These are phyloP conservation scores for Rhodotorula toruloides DNA, from an alignment of 768 basidiomycete genomes.

Conservation along the genomic window DNA sequence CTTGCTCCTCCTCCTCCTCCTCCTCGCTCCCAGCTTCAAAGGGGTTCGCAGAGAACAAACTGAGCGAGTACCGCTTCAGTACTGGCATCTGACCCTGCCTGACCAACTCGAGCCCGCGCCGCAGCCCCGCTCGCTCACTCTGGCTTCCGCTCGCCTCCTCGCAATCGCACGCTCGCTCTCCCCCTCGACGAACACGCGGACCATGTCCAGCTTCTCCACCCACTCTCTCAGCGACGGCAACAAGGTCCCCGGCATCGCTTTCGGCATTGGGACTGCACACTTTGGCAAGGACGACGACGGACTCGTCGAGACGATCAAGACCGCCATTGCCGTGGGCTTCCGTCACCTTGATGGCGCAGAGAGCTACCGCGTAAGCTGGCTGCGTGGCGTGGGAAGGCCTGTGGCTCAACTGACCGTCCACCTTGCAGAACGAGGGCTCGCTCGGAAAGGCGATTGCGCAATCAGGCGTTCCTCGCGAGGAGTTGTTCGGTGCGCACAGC, in stretches of 20 bases:
- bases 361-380: conserved; percentile 38
- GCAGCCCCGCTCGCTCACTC: neutral
- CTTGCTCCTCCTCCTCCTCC: too few relatives aligned
- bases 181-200: neutral
- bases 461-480: conserved; percentile 41
- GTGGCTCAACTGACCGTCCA: neutral
- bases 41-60: too few relatives aligned
- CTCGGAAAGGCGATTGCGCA: conserved; percentile 44
- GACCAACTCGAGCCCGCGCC: neutral
- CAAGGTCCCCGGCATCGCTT: conserved; percentile 6
- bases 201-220: conserved; percentile 15
- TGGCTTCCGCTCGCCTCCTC: neutral
- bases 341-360: conserved; percentile 43
- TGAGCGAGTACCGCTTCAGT: neutral
- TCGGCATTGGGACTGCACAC: conserved; percentile 13
- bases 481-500: conserved; percentile 49
- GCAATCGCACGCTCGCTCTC: neutral
- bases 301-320: conserved; percentile 17
- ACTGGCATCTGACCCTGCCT: neutral
- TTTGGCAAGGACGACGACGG: neutral
- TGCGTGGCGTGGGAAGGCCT: too few relatives aligned
- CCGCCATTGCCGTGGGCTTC: conserved; percentile 43
- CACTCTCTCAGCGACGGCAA: conserved; percentile 6
- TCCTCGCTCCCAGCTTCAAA: too few relatives aligned
- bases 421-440: conserved; percentile 4